These are phyloP conservation scores for Lactarius indigo DNA, from an alignment of 768 basidiomycete genomes.

Conservation along the genomic window DNA sequence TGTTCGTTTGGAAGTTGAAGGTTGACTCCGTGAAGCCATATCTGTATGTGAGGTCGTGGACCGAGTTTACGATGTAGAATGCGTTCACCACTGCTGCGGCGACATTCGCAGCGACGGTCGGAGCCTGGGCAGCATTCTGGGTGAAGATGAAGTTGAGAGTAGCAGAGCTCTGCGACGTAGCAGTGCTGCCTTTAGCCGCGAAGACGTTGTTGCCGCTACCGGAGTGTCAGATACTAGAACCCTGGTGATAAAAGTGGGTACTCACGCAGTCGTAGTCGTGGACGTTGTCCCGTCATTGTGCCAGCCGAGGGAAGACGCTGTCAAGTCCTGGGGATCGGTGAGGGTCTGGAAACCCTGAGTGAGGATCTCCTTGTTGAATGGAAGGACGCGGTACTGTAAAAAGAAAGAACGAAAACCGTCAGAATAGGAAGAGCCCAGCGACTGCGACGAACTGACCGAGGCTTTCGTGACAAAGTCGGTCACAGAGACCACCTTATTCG, in stretches of 20 bases:
- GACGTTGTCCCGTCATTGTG: constrained; percentile 40
- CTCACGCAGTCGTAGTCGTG: constrained; percentile 32
- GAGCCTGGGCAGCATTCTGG: constrained; percentile 36
- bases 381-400: constrained; percentile 45
- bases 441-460: constrained; percentile 33
- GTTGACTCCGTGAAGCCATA: constrained; percentile 59
- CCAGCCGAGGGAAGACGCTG: constrained; percentile 57
- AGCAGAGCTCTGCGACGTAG: constrained; percentile 38
- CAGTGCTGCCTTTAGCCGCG: constrained; percentile 32
- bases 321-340: constrained; percentile 49
- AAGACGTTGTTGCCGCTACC: constrained; percentile 39
- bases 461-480: constrained; percentile 50
- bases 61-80: constrained; percentile 59
- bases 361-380: constrained; percentile 47
- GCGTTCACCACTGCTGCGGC: constrained; percentile 53
- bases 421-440: not conserved
- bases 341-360: constrained; percentile 49
- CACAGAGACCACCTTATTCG: constrained; percentile 48
- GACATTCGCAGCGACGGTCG: constrained; percentile 44
- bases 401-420: not conserved
- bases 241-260: not conserved
- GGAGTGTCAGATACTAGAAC: not conserved
- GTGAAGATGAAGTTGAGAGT: constrained; percentile 42
- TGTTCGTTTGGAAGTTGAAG: constrained; percentile 60
- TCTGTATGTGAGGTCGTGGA: constrained; percentile 50